A percentile compares a stretch with the other conserved stretches of the same genome.
phyloP scores from a whole-genome alignment of 805 yeast species.

The Yamadazyma scolyti region DNA sequence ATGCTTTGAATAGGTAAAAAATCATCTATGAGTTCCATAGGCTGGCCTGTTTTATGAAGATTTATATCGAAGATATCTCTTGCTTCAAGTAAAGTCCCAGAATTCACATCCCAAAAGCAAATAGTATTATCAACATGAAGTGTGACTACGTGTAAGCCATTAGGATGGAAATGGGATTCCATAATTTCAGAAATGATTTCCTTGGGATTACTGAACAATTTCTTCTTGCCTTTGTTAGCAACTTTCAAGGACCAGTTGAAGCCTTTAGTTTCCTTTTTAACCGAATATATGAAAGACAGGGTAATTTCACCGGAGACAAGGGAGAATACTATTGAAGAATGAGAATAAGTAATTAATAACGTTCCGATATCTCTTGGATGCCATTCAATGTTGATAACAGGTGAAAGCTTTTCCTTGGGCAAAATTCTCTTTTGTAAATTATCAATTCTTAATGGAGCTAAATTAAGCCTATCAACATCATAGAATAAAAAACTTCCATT shows the following conservation, averaged over 20 bases:
- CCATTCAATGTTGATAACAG: constrained; percentile 66
- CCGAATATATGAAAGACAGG: constrained; percentile 53
- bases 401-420: constrained; percentile 56
- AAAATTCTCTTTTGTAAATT: constrained; percentile 63
- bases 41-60: constrained; percentile 51
- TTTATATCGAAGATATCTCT: constrained; percentile 65
- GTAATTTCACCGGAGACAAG: constrained; percentile 58
- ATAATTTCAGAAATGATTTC: constrained; percentile 27
- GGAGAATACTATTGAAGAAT: constrained; percentile 66
- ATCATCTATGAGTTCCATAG: constrained; percentile 13
- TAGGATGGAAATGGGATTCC: constrained; percentile 84
- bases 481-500: constrained; percentile 71
- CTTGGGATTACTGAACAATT: constrained; percentile 34
- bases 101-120: constrained; percentile 89
- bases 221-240: constrained; percentile 38
- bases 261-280: constrained; percentile 70
- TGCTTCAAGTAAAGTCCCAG: constrained; percentile 71
- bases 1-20: constrained; percentile 49
- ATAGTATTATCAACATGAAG: constrained; percentile 79
- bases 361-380: constrained; percentile 90
- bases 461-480: constrained; percentile 74
- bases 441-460: constrained; percentile 64
- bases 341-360: constrained; percentile 67
- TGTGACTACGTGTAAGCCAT: constrained; percentile 80
- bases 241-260: constrained; percentile 26